These are phyloP conservation scores for Blastocystis hominis DNA, from an alignment of 352 stramenopile genomes.

Conservation along the genomic window DNA sequence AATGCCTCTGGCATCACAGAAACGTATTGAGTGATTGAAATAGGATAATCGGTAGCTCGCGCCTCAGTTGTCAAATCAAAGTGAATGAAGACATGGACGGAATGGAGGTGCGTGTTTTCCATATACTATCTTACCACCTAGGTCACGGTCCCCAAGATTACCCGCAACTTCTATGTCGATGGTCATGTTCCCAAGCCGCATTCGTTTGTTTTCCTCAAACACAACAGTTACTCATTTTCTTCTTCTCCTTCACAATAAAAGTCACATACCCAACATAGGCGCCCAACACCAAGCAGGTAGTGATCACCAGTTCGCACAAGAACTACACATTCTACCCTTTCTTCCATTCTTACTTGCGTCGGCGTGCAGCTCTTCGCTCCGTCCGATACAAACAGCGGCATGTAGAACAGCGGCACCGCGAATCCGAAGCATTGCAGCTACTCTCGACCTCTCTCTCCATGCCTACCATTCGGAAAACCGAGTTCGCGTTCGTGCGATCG, in stretches of 20 bases:
- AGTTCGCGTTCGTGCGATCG: slow-evolving; percentile 30
- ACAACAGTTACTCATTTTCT: background rate
- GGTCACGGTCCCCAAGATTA: slow-evolving; percentile 42
- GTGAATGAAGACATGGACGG: slow-evolving; percentile 14
- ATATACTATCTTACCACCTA: background rate
- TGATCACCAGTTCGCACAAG: background rate
- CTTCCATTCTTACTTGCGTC: background rate
- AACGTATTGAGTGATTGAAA: background rate
- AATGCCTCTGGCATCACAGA: slow-evolving; percentile 24
- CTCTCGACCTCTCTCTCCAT: background rate
- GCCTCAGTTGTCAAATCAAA: slow-evolving; percentile 30
- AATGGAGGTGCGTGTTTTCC: background rate
- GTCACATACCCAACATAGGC: slow-evolving; percentile 8
- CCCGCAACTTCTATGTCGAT: slow-evolving; percentile 56
- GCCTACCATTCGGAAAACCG: slow-evolving; percentile 35
- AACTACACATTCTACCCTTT: background rate
- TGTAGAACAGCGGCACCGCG: background rate
- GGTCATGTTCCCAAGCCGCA: slow-evolving; percentile 55
- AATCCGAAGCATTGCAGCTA: slow-evolving; percentile 45
- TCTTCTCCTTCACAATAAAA: slow-evolving; percentile 4
- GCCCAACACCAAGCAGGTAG: background rate
- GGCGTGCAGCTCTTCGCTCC: background rate
- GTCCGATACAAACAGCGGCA: background rate
- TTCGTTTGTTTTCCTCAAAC: slow-evolving; percentile 6
- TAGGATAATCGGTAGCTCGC: slow-evolving; percentile 15